Conservation (phyloP, 306 rosid genomes). For the Prunus salicina region DNA sequence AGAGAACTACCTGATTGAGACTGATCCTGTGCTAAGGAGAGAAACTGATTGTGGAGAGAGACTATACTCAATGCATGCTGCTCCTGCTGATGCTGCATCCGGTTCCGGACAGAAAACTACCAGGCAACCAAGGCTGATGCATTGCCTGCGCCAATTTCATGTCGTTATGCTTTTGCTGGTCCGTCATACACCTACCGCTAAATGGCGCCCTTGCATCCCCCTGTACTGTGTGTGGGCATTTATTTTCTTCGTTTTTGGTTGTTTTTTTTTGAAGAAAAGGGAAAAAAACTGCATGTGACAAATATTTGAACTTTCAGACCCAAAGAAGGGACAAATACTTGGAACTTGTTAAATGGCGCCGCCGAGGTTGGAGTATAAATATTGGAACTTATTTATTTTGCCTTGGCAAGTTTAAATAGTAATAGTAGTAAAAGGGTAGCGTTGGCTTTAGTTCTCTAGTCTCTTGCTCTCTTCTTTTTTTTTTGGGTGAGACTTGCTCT, state of each 20-base stretch:
- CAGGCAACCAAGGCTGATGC: constrained; percentile 28
- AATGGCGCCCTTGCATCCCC: neutral
- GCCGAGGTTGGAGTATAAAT: too few relatives aligned
- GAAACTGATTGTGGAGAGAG: constrained; percentile 22
- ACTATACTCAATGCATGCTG: constrained; percentile 49
- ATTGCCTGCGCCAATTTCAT: constrained; percentile 44
- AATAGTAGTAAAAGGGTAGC: too few relatives aligned
- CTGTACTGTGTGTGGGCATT: neutral
- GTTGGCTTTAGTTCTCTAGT: too few relatives aligned
- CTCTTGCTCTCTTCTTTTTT: too few relatives aligned
- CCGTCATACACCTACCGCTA: constrained; percentile 52
- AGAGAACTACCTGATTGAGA: constrained; percentile 18
- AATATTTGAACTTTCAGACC: neutral
- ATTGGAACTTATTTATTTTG: too few relatives aligned
- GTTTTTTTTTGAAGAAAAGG: neutral
- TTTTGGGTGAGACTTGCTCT: too few relatives aligned
- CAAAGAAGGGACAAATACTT: neutral
- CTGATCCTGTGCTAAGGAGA: constrained; percentile 29
- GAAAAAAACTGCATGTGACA: neutral
- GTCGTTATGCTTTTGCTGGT: constrained; percentile 64
- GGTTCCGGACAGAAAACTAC: constrained; percentile 31
- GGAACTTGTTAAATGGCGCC: too few relatives aligned
- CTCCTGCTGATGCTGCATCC: constrained; percentile 46
- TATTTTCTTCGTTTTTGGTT: neutral
- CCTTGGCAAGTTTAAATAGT: too few relatives aligned